Evolutionary conservation across 306 rosid genomes (phyloP).

Genomic region (Hylodesmum podocarpum): DNA sequence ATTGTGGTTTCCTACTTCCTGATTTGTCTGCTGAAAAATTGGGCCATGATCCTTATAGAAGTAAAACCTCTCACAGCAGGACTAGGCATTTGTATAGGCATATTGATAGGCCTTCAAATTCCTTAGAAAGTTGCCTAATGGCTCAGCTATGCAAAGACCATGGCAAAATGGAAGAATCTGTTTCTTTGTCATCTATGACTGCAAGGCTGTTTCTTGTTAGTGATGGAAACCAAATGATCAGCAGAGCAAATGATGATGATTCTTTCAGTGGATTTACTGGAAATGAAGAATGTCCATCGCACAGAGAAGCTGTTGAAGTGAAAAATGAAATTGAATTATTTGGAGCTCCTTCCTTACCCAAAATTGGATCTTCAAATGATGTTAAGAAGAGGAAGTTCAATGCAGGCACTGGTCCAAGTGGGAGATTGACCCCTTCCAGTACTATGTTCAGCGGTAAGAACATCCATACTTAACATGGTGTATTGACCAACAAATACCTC

Average conservation of each 20-base stretch:
- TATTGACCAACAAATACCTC: neutral
- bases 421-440: slow-evolving; percentile 39
- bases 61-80: slow-evolving; percentile 39
- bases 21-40: slow-evolving; percentile 32
- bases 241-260: slow-evolving; percentile 33
- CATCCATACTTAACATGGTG: slow-evolving; percentile 40
- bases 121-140: slow-evolving; percentile 79
- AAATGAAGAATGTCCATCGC: slow-evolving; percentile 30
- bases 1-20: slow-evolving; percentile 21
- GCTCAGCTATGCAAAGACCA: slow-evolving; percentile 66
- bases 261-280: slow-evolving; percentile 31
- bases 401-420: slow-evolving; percentile 33
- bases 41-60: slow-evolving; percentile 41
- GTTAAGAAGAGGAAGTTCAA: slow-evolving; percentile 36
- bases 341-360: slow-evolving; percentile 46
- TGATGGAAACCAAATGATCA: slow-evolving; percentile 50
- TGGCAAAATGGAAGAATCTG: slow-evolving; percentile 45
- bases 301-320: slow-evolving; percentile 29
- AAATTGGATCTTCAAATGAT: slow-evolving; percentile 33
- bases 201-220: slow-evolving; percentile 47
- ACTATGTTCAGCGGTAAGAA: slow-evolving; percentile 31
- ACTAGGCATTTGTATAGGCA: slow-evolving; percentile 33
- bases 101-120: slow-evolving; percentile 46
- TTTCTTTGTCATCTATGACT: slow-evolving; percentile 39
- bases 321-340: slow-evolving; percentile 30